A percentile compares a stretch with the other conserved stretches of the same genome.
These are phyloP conservation scores for Neonectria neomacrospora DNA, from an alignment of 2,329 filamentous ascomycete genomes.

Conservation along the genomic window DNA sequence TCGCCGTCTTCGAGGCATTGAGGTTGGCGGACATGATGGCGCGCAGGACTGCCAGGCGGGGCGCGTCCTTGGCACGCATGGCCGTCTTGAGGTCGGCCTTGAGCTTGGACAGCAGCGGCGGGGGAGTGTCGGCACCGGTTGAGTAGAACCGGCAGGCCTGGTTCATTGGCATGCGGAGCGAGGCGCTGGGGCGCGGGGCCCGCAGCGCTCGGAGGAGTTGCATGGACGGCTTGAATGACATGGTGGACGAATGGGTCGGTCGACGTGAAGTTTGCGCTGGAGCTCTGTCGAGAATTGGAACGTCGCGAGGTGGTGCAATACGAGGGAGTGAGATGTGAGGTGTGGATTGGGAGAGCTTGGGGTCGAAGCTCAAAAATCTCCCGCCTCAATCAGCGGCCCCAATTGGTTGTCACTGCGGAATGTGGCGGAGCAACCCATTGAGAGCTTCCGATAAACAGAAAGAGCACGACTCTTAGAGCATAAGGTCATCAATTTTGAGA, in stretches of 20 bases:
- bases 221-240: slow-evolving; percentile 41
- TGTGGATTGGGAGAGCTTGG: slow-evolving; percentile 21
- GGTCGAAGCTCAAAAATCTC: slow-evolving; percentile 43
- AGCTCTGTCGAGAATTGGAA: not conserved
- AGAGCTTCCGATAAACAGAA: not conserved
- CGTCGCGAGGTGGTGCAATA: slow-evolving; percentile 20
- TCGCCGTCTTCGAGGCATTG: slow-evolving; percentile 78
- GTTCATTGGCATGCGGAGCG: slow-evolving; percentile 30
- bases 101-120: slow-evolving; percentile 63
- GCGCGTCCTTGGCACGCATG: slow-evolving; percentile 72
- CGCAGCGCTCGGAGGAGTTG: slow-evolving; percentile 43
- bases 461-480: not conserved
- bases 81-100: slow-evolving; percentile 72
- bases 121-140: slow-evolving; percentile 50
- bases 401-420: slow-evolving; percentile 30
- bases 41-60: slow-evolving; percentile 76
- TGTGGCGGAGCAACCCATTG: not conserved
- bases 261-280: not conserved
- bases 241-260: slow-evolving; percentile 17
- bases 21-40: slow-evolving; percentile 74
- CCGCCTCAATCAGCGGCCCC: slow-evolving; percentile 26
- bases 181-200: slow-evolving; percentile 27
- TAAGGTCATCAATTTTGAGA: too few species aligned
- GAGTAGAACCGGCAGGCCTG: slow-evolving; percentile 47
- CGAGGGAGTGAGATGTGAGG: slow-evolving; percentile 15